phyloP scores from a whole-genome alignment of 345 rosid species.

The Microthlaspi erraticum region DNA sequence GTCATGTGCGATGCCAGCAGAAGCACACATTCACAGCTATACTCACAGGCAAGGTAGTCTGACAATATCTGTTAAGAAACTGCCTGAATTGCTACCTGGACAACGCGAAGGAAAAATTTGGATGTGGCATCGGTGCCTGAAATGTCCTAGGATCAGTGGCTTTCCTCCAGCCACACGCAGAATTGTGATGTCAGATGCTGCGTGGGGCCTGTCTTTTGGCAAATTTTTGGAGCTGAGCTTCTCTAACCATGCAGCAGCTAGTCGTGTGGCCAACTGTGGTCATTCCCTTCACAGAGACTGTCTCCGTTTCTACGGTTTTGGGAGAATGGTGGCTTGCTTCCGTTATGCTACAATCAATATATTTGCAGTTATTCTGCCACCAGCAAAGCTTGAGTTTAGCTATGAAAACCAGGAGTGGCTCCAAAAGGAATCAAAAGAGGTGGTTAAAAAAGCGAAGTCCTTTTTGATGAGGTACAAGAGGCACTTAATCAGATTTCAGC shows the following conservation, averaged over 20 bases:
- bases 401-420: conserved; percentile 82
- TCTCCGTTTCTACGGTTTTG: conserved; percentile 97
- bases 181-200: conserved; percentile 97
- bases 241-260: conserved; percentile 98
- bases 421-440: conserved; percentile 79
- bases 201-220: conserved; percentile 96
- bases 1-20: conserved; percentile 90
- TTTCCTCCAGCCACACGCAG: conserved; percentile 95
- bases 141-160: conserved; percentile 80
- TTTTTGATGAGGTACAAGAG: conserved; percentile 67
- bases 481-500: conserved; percentile 61
- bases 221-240: conserved; percentile 97
- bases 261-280: conserved; percentile 98
- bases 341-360: conserved; percentile 90
- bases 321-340: conserved; percentile 97
- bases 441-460: conserved; percentile 56
- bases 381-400: conserved; percentile 77
- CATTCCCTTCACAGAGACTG: conserved; percentile 99
- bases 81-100: conserved; percentile 74
- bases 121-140: conserved; percentile 99
- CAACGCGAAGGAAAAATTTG: conserved; percentile 94
- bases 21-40: conserved; percentile 95
- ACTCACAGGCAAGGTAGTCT: conserved; percentile 96
- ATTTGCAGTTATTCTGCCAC: conserved; percentile 84
- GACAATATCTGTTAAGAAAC: conserved; percentile 88